Evolutionary conservation across 768 basidiomycete genomes (phyloP), one percentile per base, ranked within the genome.

Genomic region (Mycena polygramma): DNA sequence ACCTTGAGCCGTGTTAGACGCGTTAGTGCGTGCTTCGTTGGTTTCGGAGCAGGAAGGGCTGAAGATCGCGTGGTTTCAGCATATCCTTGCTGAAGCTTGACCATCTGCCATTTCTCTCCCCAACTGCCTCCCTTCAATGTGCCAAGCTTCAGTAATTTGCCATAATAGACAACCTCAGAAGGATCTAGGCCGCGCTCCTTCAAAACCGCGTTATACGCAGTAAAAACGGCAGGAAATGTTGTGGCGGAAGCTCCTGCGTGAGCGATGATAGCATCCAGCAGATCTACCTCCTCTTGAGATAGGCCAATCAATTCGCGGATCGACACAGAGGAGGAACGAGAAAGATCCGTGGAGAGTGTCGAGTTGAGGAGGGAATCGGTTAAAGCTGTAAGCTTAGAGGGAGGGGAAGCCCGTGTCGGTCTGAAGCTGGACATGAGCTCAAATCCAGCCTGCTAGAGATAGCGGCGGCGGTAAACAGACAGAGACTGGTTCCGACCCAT

Each of bases 171-270:
- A 13, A 93, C 92, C 77, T 95, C 95, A 71, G 91, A 89, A 24
- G 91, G 86, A 70, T 95, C 92, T n/a, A 95, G 80, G 4, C 91
- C 91, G 2, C 90, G 87, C 73, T 93, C 91, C 67, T 87, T 86
- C 26, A 96, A 81, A 24, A 95, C 88, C 66, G 93, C 90, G 75
- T 91, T 93, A 80, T 96, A 96, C 0, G 94, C 92, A 76, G 93
- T 94, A 84, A 94, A 91, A n/a, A 95, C 88, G 7, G 89, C 87
- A 46, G 94, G 84, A 75, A 95, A 95, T 0, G 92, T 92, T 6
- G 92, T 92, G 19, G 93, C 91, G 11, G 85, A 81, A 10, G 88
- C 82, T 7, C 91, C 86, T 51, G 92, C 93, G 61, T 91, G 89
- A 67, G 82, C 77, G 35, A 96, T 89, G 15, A 96, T 92, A 26